These are phyloP conservation scores for Solanum chmielewskii DNA, from an alignment of 257 asterid genomes.

Conservation along the genomic window DNA sequence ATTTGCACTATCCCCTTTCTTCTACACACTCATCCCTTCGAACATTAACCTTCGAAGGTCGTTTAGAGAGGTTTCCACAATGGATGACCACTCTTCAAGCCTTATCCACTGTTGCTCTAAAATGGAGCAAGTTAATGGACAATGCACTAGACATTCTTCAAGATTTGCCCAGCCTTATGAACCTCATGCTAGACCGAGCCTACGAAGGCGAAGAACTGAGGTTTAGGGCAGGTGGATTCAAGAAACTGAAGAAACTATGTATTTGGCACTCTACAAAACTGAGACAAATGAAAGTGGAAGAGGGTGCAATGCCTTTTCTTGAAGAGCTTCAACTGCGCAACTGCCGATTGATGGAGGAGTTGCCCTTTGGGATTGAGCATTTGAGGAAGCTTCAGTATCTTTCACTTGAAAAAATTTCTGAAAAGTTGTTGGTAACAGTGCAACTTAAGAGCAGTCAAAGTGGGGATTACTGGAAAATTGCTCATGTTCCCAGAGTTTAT, in stretches of 20 bases:
- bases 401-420: background rate
- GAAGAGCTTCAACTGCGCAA: background rate
- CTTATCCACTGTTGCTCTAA: background rate
- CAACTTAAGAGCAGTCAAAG: background rate
- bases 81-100: constrained; percentile 16
- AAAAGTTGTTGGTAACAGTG: background rate
- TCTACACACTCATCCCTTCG: constrained; percentile 3
- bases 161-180: constrained; percentile 19
- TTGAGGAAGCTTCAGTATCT: background rate
- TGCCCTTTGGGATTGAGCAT: background rate
- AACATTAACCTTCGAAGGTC: background rate
- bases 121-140: constrained; percentile 2
- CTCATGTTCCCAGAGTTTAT: background rate
- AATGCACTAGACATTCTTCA: constrained; percentile 12
- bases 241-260: constrained; percentile 11
- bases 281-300: constrained; percentile 5
- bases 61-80: constrained; percentile 9
- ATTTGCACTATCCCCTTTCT: background rate
- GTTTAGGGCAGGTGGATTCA: constrained; percentile 21
- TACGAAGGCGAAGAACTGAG: constrained; percentile 14
- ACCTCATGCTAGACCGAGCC: background rate
- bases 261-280: background rate
- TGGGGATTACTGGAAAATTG: constrained; percentile 1
- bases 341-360: background rate
- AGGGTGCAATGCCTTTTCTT: constrained; percentile 20